Evolutionary conservation across 176 grass and related monocot genomes (phyloP).

Genomic region (bread wheat (Triticum aestivum)): IWGSC_CS_RefSeq_v2.1 NC_057810.1:157490531-157491030

Average conservation of each 20-base stretch:
- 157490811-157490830: slow-evolving; percentile 41
- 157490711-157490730: neutral
- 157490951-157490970: neutral
- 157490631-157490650: neutral
- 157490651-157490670: slow-evolving; percentile 24
- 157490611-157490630: neutral
- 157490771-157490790: neutral
- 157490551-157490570: neutral
- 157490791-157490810: neutral
- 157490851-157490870: neutral
- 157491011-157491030: neutral
- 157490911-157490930: slow-evolving; percentile 21
- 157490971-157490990: no score
- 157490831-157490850: neutral
- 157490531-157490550: neutral
- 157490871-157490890: slow-evolving; percentile 39
- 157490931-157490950: slow-evolving; percentile 1
- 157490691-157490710: neutral
- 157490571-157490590: neutral
- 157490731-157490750: neutral
- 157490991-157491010: no score
- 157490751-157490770: neutral
- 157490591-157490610: neutral
- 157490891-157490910: slow-evolving; percentile 38
- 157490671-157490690: slow-evolving; percentile 22